A percentile compares a stretch with the other conserved stretches of the same genome.
Conservation (phyloP, 176 grass and related monocot genomes). For the Aegilops longissima region DNA sequence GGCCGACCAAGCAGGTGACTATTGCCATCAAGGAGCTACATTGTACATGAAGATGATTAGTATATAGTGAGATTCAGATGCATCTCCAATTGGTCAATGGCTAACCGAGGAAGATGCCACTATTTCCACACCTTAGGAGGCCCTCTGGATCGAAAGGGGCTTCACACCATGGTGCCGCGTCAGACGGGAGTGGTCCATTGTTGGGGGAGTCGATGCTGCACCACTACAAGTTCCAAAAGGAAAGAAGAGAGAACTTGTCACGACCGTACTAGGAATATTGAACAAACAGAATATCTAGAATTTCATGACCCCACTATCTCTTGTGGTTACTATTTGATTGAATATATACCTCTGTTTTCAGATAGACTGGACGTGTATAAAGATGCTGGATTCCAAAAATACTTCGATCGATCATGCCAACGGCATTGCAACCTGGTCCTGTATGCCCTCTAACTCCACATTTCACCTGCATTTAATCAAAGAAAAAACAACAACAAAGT, state of each 20-base stretch:
- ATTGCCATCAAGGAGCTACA: slow-evolving; percentile 72
- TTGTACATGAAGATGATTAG: neutral
- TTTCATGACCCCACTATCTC: neutral
- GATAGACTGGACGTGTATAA: slow-evolving; percentile 63
- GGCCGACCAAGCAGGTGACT: slow-evolving; percentile 81
- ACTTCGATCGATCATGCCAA: slow-evolving; percentile 64
- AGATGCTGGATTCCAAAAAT: slow-evolving; percentile 73
- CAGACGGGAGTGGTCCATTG: slow-evolving; percentile 63
- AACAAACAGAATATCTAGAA: neutral
- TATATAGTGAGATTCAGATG: neutral
- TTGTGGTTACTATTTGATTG: neutral
- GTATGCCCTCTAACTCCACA: slow-evolving; percentile 62
- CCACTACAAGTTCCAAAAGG: slow-evolving; percentile 31
- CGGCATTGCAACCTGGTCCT: slow-evolving; percentile 73
- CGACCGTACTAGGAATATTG: neutral
- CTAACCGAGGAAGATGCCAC: neutral
- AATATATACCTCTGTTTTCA: slow-evolving; percentile 44
- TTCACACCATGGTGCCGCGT: slow-evolving; percentile 80
- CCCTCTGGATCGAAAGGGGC: slow-evolving; percentile 90
- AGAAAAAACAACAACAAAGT: neutral
- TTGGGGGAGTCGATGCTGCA: slow-evolving; percentile 69
- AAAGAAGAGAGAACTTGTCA: neutral
- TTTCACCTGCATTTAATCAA: slow-evolving; percentile 49
- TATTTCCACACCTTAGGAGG: slow-evolving; percentile 57
- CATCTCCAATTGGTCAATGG: neutral